Evolutionary conservation across 352 stramenopile genomes (phyloP).

Genomic region (Phytophthora citricola): DNA sequence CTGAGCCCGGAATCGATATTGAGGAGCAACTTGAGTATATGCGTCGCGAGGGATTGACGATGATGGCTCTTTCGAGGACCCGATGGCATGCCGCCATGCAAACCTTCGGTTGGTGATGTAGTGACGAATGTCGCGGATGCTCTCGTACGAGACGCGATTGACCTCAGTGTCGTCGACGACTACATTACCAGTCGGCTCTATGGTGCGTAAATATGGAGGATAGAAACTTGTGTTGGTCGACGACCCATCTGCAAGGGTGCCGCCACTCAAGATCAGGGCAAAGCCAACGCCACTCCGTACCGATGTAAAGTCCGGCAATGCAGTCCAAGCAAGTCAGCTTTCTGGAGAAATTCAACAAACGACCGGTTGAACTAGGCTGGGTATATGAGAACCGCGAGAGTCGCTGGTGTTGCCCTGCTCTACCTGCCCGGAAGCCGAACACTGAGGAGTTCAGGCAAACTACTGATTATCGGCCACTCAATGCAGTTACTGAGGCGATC

Average conservation of each 20-base stretch:
- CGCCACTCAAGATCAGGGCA: constrained; percentile 5
- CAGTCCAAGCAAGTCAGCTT: constrained; percentile 6
- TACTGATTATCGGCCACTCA: background rate
- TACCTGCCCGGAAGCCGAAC: background rate
- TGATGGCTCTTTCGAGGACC: constrained; percentile 5
- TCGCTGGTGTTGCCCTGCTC: constrained; percentile 7
- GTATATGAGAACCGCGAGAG: constrained; percentile 13
- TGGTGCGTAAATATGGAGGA: background rate
- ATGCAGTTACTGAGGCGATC: constrained; percentile 4
- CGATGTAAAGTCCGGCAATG: constrained; percentile 11
- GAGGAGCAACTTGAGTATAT: constrained; percentile 8
- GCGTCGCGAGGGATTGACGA: background rate
- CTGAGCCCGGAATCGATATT: constrained; percentile 7
- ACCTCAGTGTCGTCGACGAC: constrained; percentile 3
- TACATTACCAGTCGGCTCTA: constrained; percentile 8
- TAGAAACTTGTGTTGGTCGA: constrained; percentile 3
- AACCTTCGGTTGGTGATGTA: background rate
- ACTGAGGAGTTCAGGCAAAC: constrained; percentile 4
- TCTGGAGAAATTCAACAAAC: constrained; percentile 6
- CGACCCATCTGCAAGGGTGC: constrained; percentile 3
- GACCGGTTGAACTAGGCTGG: constrained; percentile 4
- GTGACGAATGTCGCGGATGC: constrained; percentile 5
- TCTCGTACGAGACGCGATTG: constrained; percentile 5
- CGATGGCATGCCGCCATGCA: background rate
- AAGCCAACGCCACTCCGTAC: constrained; percentile 2